These are phyloP conservation scores for Penicillium brevicompactum DNA, from an alignment of 2,329 filamentous ascomycete genomes.

Conservation along the genomic window DNA sequence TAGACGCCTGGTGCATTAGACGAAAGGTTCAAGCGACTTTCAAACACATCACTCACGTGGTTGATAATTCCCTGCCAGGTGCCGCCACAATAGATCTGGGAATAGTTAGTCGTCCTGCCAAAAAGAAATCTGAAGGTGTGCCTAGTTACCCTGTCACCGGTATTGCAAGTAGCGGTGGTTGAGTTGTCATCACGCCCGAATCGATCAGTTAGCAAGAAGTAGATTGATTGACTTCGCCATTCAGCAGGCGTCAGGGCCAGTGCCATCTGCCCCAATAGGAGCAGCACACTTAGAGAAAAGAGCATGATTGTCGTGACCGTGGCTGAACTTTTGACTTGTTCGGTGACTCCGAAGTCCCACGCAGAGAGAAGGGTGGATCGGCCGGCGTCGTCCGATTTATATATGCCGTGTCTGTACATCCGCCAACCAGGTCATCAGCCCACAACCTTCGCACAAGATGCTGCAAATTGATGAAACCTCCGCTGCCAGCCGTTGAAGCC, in stretches of 20 bases:
- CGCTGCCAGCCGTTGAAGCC: not conserved
- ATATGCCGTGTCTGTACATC: not conserved
- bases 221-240: conserved; percentile 49
- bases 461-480: not conserved
- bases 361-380: not conserved
- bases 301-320: not conserved
- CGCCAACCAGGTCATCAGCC: not conserved
- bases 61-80: conserved; percentile 50
- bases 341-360: not conserved
- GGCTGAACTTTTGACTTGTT: not conserved
- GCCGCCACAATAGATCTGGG: conserved; percentile 46
- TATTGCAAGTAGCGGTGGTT: conserved; percentile 36
- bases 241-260: conserved; percentile 33
- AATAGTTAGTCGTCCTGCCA: conserved; percentile 44
- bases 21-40: not conserved
- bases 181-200: conserved; percentile 45
- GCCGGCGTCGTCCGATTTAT: not conserved
- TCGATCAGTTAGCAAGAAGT: conserved; percentile 49
- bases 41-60: conserved; percentile 29
- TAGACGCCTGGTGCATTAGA: conserved; percentile 15
- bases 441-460: too few species aligned
- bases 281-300: not conserved
- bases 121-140: not conserved
- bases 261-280: conserved; percentile 16
- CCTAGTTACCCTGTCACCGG: conserved; percentile 21